Evolutionary conservation across 2,329 filamentous ascomycete genomes (phyloP).

Genomic region (Aspergillus texensis): DNA sequence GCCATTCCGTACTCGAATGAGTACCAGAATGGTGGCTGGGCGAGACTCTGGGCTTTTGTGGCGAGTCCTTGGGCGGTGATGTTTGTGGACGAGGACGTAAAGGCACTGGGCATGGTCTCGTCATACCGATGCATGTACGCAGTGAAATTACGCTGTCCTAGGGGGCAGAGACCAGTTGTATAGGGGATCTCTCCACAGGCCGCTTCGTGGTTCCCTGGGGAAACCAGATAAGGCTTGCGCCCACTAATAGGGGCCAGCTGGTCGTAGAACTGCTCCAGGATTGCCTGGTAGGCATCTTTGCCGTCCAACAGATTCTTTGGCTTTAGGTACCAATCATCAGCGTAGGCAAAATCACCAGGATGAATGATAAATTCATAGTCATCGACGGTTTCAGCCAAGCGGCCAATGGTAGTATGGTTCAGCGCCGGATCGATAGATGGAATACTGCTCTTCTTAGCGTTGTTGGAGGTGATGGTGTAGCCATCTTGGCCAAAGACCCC

Average conservation of each 20-base stretch:
- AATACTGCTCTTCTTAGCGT: conserved; percentile 53
- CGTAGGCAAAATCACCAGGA: conserved; percentile 57
- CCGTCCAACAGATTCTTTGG: conserved; percentile 52
- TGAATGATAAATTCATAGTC: conserved; percentile 56
- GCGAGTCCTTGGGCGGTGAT: conserved; percentile 47
- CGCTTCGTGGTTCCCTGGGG: conserved; percentile 64
- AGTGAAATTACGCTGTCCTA: conserved; percentile 63
- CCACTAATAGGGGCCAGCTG: conserved; percentile 58
- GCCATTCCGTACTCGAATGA: conserved; percentile 63
- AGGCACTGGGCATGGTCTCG: conserved; percentile 55
- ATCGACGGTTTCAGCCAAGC: conserved; percentile 54
- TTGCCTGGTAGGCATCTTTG: conserved; percentile 57
- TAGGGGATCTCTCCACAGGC: conserved; percentile 45
- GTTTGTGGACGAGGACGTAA: conserved; percentile 52
- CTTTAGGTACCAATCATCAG: conserved; percentile 59
- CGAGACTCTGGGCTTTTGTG: conserved; percentile 48
- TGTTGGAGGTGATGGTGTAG: conserved; percentile 51
- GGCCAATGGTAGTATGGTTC: conserved; percentile 62
- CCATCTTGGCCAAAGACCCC: conserved; percentile 59
- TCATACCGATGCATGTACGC: conserved; percentile 61
- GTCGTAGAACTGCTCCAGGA: conserved; percentile 60
- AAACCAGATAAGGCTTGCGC: conserved; percentile 60
- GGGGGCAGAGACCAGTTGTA: conserved; percentile 28
- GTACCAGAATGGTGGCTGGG: conserved; percentile 62
- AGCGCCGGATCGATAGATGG: conserved; percentile 54